These are phyloP conservation scores for Trichoderma koningiopsis DNA, from an alignment of 2,329 filamentous ascomycete genomes.

Conservation along the genomic window DNA sequence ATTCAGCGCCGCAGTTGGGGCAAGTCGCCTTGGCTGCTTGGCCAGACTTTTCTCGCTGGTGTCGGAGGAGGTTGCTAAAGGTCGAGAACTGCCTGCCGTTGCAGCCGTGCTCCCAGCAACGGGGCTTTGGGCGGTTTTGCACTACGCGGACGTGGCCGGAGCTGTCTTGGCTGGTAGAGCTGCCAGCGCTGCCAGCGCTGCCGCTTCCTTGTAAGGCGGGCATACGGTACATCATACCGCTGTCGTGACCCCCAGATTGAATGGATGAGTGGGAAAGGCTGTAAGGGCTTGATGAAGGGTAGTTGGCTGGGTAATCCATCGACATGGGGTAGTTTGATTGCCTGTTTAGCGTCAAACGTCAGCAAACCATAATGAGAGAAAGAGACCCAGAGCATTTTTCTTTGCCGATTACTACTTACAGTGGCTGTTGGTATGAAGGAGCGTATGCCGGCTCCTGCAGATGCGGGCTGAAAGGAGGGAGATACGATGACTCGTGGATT, in stretches of 20 bases:
- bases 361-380: slow-evolving; percentile 6
- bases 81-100: slow-evolving; percentile 95
- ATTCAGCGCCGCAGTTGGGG: slow-evolving; percentile 88
- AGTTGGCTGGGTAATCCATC: slow-evolving; percentile 48
- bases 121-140: slow-evolving; percentile 82
- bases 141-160: slow-evolving; percentile 65
- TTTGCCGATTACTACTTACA: slow-evolving; percentile 38
- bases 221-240: slow-evolving; percentile 49
- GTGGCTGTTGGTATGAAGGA: slow-evolving; percentile 40
- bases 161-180: slow-evolving; percentile 41
- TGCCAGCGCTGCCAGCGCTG: background rate
- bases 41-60: slow-evolving; percentile 92
- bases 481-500: slow-evolving; percentile 47
- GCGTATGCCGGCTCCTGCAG: slow-evolving; percentile 48
- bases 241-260: slow-evolving; percentile 41
- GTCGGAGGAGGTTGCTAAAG: slow-evolving; percentile 89
- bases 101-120: slow-evolving; percentile 97
- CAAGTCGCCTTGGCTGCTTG: slow-evolving; percentile 87
- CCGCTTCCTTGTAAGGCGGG: slow-evolving; percentile 42
- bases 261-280: slow-evolving; percentile 45
- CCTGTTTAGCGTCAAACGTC: slow-evolving; percentile 36
- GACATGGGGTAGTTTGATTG: slow-evolving; percentile 46
- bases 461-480: slow-evolving; percentile 54
- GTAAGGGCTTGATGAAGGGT: slow-evolving; percentile 41
- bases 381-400: background rate